Base-by-base conservation (phyloP, 2,329 filamentous ascomycete species). In the Ophiostoma piceae region DNA sequence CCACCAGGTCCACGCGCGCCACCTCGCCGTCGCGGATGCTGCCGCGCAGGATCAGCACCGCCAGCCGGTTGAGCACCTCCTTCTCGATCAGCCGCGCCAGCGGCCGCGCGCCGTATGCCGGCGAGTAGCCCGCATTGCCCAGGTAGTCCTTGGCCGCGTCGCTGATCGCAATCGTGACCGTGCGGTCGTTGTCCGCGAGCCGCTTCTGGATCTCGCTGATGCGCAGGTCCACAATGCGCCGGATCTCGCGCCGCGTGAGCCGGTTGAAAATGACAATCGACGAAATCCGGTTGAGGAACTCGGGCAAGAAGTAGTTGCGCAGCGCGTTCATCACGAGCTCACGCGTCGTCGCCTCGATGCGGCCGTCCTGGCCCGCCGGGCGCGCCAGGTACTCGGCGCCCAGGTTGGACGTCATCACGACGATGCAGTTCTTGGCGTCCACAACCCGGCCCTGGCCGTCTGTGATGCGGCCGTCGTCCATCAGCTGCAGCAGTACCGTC, bases 191-290 rank as follows among this genome's bases (percentile, higher is more conserved):
- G 76, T 89, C 84, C 41, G 84, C 81, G n/a, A 99, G 87, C 60
- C 95, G 92, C 78, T 92, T 92, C 84, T 99, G 95, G 73, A 99
- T 94, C 78, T 99, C 95, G 2, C 73, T 71, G 43, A 99, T 85
- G 64, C 95, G 90, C 29, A 99, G 84, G 77, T 99, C 95, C 72
- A 99, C 95, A 77, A 99, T 98, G 82, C 88, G 92, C 77, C 95
- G 90, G 76, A 99, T 99, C 81, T 99, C 95, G 70, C 81, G 84
- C 78, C 89, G 90, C 3, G 92, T 94, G 70, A 99, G 90, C 66
- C 95, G 91, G 84, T 99, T 99, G 87, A 99, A 99, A 82, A 99
- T 97, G 81, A 99, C 94, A 69, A 90, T 92, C 72, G 91, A 95
- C 81, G 88, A 94, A 84, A 99, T 98, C 78, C 95, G 92, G 85